Base-by-base conservation (phyloP, 2,329 filamentous ascomycete genomes). In the Penicillium sp. region DNA sequence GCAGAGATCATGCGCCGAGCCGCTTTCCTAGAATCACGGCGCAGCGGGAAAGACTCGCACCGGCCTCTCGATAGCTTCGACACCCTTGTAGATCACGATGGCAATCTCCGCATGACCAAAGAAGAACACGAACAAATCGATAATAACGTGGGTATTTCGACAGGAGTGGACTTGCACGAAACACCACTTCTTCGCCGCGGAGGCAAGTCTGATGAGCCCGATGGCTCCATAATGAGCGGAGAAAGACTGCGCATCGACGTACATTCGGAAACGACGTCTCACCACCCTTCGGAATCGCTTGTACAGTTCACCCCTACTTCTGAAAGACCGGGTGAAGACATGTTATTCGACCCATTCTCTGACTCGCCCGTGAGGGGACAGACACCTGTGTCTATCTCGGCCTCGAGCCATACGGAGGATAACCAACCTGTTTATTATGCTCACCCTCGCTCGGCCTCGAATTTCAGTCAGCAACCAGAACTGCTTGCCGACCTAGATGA, bases 281-380 rank as follows among this genome's bases (percentile, higher is more conserved):
- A 56, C 32, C 65, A 69, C 38, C 62, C 63, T 14, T 70, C 70
- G 2, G 68, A 70, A 38, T 67, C 64, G 19, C 51, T 69, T 6
- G 48, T 69, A 32, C 66, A 72, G 43, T 60, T 72, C 8, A 74
- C 71, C 3, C 71, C 71, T 17, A 71, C 66, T 6, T 69, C 69
- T n/a, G 66, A 71, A 48, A 58, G 50, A 33, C 63, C 63, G 4
- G 63, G 38, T 54, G 28, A 51, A 47, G 10, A 59, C 55, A 19
- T 47, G 47, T 39, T 56, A 38, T 25, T 38, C 47, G 50, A 52
- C 20, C 43, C 53, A 8, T 51, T 53, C 25, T 44, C 45, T 15
- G 44, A 44, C 23, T 45, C 47, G 16, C 49, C 41, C 14, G 16
- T 33, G 10, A 39, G 41, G 19, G 36, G 21, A 17, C 43, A 43